Percentiles rank a stretch among this genome's conserved stretches.
These are phyloP conservation scores for Candida ponderosae DNA, from an alignment of 805 yeast species.

Conservation along the genomic window DNA sequence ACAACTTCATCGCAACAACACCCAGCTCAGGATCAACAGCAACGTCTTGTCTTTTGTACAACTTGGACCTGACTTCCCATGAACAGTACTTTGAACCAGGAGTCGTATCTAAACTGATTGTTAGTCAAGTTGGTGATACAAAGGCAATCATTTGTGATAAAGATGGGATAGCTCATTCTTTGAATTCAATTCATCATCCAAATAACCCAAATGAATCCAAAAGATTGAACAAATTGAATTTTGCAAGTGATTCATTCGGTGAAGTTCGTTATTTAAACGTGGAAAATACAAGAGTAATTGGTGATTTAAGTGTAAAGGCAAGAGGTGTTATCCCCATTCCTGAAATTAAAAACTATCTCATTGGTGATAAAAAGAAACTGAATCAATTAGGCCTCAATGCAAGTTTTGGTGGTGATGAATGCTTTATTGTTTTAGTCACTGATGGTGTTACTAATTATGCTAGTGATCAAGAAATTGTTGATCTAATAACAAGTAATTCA, in stretches of 20 bases:
- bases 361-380: slow-evolving; percentile 44
- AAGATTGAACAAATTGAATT: slow-evolving; percentile 56
- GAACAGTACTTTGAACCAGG: slow-evolving; percentile 42
- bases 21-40: slow-evolving; percentile 57
- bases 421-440: slow-evolving; percentile 71
- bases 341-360: slow-evolving; percentile 59
- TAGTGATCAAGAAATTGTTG: slow-evolving; percentile 88
- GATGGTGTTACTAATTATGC: slow-evolving; percentile 84
- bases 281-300: slow-evolving; percentile 93
- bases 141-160: slow-evolving; percentile 79
- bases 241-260: slow-evolving; percentile 86
- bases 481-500: slow-evolving; percentile 67
- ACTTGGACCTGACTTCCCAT: slow-evolving; percentile 25
- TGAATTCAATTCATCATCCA: slow-evolving; percentile 84
- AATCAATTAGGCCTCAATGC: neutral
- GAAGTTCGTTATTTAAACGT: slow-evolving; percentile 72
- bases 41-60: slow-evolving; percentile 55
- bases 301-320: slow-evolving; percentile 74
- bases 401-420: slow-evolving; percentile 67
- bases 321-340: slow-evolving; percentile 92
- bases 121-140: slow-evolving; percentile 93
- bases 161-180: slow-evolving; percentile 68
- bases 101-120: slow-evolving; percentile 57
- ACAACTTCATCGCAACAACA: slow-evolving; percentile 35
- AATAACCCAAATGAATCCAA: slow-evolving; percentile 70